Percentiles rank a stretch among this genome's conserved stretches.
These are phyloP conservation scores for Colletotrichum melonis DNA, from an alignment of 2,329 filamentous ascomycete genomes.

Conservation along the genomic window DNA sequence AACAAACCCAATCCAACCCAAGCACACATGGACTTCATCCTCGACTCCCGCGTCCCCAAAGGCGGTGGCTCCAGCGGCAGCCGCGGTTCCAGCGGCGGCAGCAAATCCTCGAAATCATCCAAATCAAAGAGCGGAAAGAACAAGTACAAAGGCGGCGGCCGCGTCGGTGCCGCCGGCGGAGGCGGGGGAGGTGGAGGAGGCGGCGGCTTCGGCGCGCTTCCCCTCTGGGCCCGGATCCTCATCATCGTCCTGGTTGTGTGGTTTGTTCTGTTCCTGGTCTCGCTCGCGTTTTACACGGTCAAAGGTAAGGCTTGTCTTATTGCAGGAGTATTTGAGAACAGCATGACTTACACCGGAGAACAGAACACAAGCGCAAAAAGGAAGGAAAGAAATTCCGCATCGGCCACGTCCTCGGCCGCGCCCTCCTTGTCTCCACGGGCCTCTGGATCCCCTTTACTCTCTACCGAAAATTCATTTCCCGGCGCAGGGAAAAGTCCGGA, in stretches of 20 bases:
- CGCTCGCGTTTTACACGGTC: slow-evolving; percentile 7
- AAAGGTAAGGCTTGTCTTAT: neutral
- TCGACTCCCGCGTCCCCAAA: slow-evolving; percentile 24
- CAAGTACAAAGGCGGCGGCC: slow-evolving; percentile 24
- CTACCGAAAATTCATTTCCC: slow-evolving; percentile 39
- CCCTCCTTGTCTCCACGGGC: slow-evolving; percentile 34
- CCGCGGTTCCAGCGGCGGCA: neutral
- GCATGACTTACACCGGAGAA: neutral
- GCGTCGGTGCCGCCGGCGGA: neutral
- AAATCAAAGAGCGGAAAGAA: slow-evolving; percentile 15
- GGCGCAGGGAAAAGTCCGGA: neutral
- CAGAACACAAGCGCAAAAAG: slow-evolving; percentile 34
- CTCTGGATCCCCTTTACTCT: slow-evolving; percentile 39
- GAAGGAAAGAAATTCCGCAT: slow-evolving; percentile 33
- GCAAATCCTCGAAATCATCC: slow-evolving; percentile 4
- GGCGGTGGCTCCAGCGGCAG: slow-evolving; percentile 24
- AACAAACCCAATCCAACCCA: neutral
- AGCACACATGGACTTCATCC: slow-evolving; percentile 22
- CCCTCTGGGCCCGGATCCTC: slow-evolving; percentile 35
- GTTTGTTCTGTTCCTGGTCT: slow-evolving; percentile 23
- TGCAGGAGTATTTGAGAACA: neutral
- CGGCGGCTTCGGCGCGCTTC: slow-evolving; percentile 19
- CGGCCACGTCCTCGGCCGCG: slow-evolving; percentile 26
- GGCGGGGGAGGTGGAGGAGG: slow-evolving; percentile 1
- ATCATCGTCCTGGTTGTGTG: slow-evolving; percentile 33